phyloP scores from a whole-genome alignment of 345 rosid genomes.

The Dipteronia sinensis region DNA sequence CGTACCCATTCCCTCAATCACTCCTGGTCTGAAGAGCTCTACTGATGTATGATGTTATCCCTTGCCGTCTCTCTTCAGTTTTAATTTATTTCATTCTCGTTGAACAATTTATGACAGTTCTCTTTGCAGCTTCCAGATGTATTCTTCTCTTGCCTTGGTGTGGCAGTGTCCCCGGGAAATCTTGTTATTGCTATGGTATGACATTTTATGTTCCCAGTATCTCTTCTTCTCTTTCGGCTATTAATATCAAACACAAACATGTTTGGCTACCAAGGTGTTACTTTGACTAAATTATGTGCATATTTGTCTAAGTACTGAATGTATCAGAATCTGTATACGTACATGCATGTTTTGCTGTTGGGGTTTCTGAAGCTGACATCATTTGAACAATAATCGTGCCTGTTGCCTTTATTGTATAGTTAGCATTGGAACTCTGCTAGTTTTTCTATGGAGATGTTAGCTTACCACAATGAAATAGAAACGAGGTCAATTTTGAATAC shows the following conservation, averaged over 20 bases:
- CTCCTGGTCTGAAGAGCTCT: slow-evolving; percentile 55
- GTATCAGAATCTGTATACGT: neutral
- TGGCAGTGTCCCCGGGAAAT: slow-evolving; percentile 82
- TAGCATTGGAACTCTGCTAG: neutral
- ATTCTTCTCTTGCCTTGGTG: slow-evolving; percentile 77
- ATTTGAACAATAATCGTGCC: neutral
- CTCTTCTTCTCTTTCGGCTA: slow-evolving; percentile 10
- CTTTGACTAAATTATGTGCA: neutral
- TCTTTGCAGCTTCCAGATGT: slow-evolving; percentile 77
- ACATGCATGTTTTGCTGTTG: neutral
- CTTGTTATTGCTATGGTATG: slow-evolving; percentile 81
- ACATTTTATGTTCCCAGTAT: neutral
- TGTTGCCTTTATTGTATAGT: neutral
- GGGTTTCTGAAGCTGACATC: neutral
- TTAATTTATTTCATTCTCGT: slow-evolving; percentile 16
- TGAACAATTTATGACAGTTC: slow-evolving; percentile 21
- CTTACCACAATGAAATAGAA: neutral
- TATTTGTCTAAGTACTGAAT: neutral
- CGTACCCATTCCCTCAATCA: slow-evolving; percentile 66
- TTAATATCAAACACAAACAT: slow-evolving; percentile 15
- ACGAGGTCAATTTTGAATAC: neutral
- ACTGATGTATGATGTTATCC: slow-evolving; percentile 57
- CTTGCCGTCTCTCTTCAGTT: slow-evolving; percentile 15
- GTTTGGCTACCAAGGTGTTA: neutral
- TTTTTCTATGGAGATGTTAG: too few relatives aligned